A percentile compares a stretch with the other conserved stretches of the same genome.
phyloP scores from a whole-genome alignment of 805 yeast genomes.

The Pichia membranifaciens region DNA sequence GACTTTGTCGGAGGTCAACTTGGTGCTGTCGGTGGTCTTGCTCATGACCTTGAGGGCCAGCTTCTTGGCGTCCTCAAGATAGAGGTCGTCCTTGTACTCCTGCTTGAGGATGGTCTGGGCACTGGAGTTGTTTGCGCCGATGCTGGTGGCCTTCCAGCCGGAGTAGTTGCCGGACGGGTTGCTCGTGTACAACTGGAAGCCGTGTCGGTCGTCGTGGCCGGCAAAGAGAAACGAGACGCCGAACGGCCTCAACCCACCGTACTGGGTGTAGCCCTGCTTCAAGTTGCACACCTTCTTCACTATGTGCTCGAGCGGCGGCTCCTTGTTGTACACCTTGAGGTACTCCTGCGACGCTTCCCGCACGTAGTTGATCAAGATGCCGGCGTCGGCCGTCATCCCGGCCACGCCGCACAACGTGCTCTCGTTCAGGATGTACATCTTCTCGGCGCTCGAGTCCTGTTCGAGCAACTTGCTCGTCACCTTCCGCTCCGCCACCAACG shows the following conservation, averaged over 20 bases:
- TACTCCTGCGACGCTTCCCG: slow-evolving; percentile 79
- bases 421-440: slow-evolving; percentile 79
- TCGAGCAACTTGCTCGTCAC: slow-evolving; percentile 89
- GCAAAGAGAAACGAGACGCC: slow-evolving; percentile 97
- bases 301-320: slow-evolving; percentile 86
- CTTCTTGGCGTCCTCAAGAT: slow-evolving; percentile 70
- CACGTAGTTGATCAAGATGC: slow-evolving; percentile 82
- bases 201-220: slow-evolving; percentile 85
- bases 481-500: slow-evolving; percentile 93
- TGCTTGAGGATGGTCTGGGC: slow-evolving; percentile 94
- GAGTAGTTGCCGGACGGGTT: slow-evolving; percentile 97
- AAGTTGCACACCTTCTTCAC: slow-evolving; percentile 87
- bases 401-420: slow-evolving; percentile 81
- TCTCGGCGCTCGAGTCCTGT: slow-evolving; percentile 90
- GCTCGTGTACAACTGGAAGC: slow-evolving; percentile 88
- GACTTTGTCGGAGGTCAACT: slow-evolving; percentile 80
- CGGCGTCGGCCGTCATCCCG: slow-evolving; percentile 96
- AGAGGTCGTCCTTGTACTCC: slow-evolving; percentile 81
- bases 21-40: slow-evolving; percentile 88
- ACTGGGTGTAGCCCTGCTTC: slow-evolving; percentile 97
- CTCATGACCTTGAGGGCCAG: slow-evolving; percentile 87
- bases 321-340: slow-evolving; percentile 81
- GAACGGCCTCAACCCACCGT: slow-evolving; percentile 97
- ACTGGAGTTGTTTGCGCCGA: slow-evolving; percentile 93
- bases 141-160: slow-evolving; percentile 97